Base-by-base conservation (phyloP, 768 basidiomycete genomes). In the Calocybe cyanea region DNA sequence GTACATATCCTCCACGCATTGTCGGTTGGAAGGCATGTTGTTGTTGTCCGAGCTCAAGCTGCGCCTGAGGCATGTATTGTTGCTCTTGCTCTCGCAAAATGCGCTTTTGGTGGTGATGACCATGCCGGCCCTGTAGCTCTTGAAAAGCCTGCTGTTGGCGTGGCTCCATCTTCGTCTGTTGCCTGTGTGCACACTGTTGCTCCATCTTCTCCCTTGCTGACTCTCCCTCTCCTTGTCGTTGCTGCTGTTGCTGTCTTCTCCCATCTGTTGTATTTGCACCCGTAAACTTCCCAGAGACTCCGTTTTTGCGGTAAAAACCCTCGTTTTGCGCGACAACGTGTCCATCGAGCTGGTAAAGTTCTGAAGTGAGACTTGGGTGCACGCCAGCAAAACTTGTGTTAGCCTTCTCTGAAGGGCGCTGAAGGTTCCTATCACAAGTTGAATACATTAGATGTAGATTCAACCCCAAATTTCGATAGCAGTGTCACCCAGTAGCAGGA, bases 321-420 rank as follows among this genome's bases (percentile, higher is more conserved):
- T 70, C 64, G 11, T 81, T 70, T 56, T 79, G 80, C 10, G 67
- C 63, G 20, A 67, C 65, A 50, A 83, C 71, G 20, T 72, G 69
- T 0, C 73, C 78, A 8, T 81, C 78, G 52, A 83, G 82, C n/a
- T 61, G 65, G 45, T 71, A 66, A 51, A 81, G 67, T 39, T 83
- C 80, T 40, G 72, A 68, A 9, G 79, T 72, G 42, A 84, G 61
- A 40, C 68, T 76, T 2, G 79, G 79, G 56, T 84, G 81, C 11
- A 77, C 72, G 36, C 68, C 67, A 3, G 69, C 71, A 42, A 81
- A 76, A 1, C 68, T 63, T 0, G 65, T 66, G 43, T 66, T 66
- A 48, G 37, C 40, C 17, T 59, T 49, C 39, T 64, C 59, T 10
- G 53, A 50, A 33, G n/a, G n/a, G n/a, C 11, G 11, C 11, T 5